These are phyloP conservation scores for Nelumbo lutea DNA, from an alignment of 164 flowering plant species.

Conservation along the genomic window DNA sequence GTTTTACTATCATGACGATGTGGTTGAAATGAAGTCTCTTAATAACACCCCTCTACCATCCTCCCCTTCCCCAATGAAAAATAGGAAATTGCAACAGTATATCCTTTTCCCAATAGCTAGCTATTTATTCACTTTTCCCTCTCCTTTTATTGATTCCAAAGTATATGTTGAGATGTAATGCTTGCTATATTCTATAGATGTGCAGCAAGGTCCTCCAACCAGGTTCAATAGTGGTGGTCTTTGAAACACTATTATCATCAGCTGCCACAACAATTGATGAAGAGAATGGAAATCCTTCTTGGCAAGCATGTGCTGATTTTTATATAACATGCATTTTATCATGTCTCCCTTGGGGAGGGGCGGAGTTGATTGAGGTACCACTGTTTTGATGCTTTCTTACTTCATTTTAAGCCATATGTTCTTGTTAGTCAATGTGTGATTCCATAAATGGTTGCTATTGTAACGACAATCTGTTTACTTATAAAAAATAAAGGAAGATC, in stretches of 20 bases:
- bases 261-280: slow-evolving; percentile 96
- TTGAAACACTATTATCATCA: slow-evolving; percentile 82
- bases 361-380: slow-evolving; percentile 79
- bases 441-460: too few relatives aligned
- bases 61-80: too few relatives aligned
- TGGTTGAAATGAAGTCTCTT: too few relatives aligned
- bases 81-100: neutral
- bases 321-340: slow-evolving; percentile 82
- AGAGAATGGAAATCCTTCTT: slow-evolving; percentile 93
- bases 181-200: slow-evolving; percentile 43
- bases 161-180: neutral
- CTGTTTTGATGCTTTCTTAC: slow-evolving; percentile 3
- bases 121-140: neutral
- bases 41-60: too few relatives aligned
- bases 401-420: neutral
- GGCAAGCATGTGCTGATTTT: slow-evolving; percentile 97
- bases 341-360: slow-evolving; percentile 98
- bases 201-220: slow-evolving; percentile 91
- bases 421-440: neutral
- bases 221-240: slow-evolving; percentile 62
- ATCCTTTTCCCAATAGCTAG: neutral
- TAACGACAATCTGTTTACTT: too few relatives aligned
- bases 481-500: too few relatives aligned
- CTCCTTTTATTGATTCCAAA: neutral
- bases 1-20: too few relatives aligned